Evolutionary conservation across 2,329 filamentous ascomycete species (phyloP).

Genomic region (Cladosporium sp.): DNA sequence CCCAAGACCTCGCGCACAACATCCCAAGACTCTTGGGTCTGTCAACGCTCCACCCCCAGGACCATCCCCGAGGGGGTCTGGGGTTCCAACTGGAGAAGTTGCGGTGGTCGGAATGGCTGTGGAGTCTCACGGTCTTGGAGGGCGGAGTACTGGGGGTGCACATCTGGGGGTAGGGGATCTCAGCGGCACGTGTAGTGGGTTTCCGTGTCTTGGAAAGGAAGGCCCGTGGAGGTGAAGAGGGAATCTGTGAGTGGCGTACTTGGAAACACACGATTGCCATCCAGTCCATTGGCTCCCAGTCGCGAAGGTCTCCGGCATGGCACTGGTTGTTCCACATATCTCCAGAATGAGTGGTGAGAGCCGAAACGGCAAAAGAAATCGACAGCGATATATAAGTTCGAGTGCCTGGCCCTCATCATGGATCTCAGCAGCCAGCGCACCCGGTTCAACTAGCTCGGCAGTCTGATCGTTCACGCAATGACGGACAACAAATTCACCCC

Average conservation of each 20-base stretch:
- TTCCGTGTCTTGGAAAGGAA: not conserved
- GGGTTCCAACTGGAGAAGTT: not conserved
- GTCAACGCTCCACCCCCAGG: not conserved
- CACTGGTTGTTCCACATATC: not conserved
- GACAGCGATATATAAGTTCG: not conserved
- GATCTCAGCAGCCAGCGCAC: not conserved
- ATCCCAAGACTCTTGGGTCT: not conserved
- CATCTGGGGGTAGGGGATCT: not conserved
- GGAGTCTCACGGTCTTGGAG: not conserved
- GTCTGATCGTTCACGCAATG: not conserved
- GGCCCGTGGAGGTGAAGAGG: not conserved
- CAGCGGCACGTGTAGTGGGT: not conserved
- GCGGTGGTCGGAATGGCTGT: not conserved
- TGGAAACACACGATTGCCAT: not conserved
- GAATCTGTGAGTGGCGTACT: not conserved
- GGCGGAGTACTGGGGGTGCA: constrained; percentile 4
- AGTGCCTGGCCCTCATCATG: not conserved
- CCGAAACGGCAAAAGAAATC: not conserved
- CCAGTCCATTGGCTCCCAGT: not conserved
- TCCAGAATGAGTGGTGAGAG: not conserved
- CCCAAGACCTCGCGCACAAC: not conserved
- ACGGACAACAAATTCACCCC: constrained; percentile 3
- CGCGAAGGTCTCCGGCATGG: constrained; percentile 11
- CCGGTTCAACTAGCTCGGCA: not conserved
- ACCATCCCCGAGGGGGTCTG: not conserved